A percentile compares a stretch with the other conserved stretches of the same genome.
Evolutionary conservation across 768 basidiomycete species (phyloP).

Genomic region (Boletus patriciae): DNA sequence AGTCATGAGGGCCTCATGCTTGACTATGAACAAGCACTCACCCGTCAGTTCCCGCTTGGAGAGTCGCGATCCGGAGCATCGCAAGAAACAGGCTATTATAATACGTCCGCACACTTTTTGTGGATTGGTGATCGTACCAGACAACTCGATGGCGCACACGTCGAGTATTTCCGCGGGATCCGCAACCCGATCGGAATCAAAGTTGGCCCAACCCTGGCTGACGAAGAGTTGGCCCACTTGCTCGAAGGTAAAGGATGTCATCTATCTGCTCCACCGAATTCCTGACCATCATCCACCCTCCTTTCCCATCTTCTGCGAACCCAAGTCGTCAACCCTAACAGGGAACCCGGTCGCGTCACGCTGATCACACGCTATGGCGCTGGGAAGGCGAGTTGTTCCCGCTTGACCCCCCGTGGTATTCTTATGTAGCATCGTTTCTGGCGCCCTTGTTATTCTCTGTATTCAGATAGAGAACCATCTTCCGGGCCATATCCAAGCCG

Average conservation of each 20-base stretch:
- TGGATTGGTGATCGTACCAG: conserved; percentile 98
- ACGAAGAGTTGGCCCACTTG: conserved; percentile 72
- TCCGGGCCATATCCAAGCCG: conserved; percentile 76
- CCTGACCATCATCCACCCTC: not conserved
- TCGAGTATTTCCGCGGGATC: conserved; percentile 93
- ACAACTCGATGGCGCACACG: conserved; percentile 88
- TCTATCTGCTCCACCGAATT: not conserved
- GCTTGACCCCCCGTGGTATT: not conserved
- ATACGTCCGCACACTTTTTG: conserved; percentile 90
- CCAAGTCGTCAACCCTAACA: conserved; percentile 83
- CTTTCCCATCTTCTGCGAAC: not conserved
- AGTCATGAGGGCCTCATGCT: conserved; percentile 95
- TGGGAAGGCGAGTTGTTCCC: conserved; percentile 53
- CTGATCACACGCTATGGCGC: conserved; percentile 95
- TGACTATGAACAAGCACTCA: conserved; percentile 89
- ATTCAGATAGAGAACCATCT: conserved; percentile 73
- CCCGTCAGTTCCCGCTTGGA: conserved; percentile 59
- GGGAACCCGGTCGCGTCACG: conserved; percentile 80
- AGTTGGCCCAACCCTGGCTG: conserved; percentile 84
- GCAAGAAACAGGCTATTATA: conserved; percentile 61
- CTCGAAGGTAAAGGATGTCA: conserved; percentile 61
- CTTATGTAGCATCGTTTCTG: not conserved
- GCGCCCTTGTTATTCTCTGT: not conserved
- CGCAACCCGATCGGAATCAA: conserved; percentile 95
- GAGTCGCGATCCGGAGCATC: conserved; percentile 13